phyloP scores from a whole-genome alignment of 768 basidiomycete species.

The Psilocybe subaeruginosa region DNA sequence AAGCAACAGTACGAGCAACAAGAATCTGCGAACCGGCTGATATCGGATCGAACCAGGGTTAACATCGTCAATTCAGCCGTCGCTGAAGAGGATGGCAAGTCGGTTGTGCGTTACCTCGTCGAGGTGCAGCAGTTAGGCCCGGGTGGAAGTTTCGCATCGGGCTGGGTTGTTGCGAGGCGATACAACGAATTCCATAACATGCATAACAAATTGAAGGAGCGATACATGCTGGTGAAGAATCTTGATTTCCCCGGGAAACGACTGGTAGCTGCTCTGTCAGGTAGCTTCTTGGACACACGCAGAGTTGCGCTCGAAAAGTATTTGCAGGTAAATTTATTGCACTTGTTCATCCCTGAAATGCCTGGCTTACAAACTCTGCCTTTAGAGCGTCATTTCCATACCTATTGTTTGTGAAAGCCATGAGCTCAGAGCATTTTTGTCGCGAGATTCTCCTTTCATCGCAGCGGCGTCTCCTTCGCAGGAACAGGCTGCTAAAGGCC shows the following conservation, averaged over 20 bases:
- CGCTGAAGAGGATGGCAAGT: constrained; percentile 84
- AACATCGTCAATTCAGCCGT: constrained; percentile 82
- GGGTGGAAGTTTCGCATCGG: constrained; percentile 79
- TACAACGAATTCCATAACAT: constrained; percentile 95
- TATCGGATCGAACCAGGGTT: constrained; percentile 84
- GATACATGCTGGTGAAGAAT: constrained; percentile 62
- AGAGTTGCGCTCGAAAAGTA: constrained; percentile 85
- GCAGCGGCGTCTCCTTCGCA: constrained; percentile 45
- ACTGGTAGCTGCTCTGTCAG: constrained; percentile 85
- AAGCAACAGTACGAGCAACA: constrained; percentile 94
- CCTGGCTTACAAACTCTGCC: neutral
- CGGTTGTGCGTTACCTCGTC: constrained; percentile 89
- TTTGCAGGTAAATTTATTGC: constrained; percentile 64
- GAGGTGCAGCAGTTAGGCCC: constrained; percentile 88
- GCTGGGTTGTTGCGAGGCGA: constrained; percentile 91
- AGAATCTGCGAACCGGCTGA: constrained; percentile 85
- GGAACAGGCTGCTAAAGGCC: constrained; percentile 40
- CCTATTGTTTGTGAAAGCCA: constrained; percentile 80
- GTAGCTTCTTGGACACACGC: constrained; percentile 85
- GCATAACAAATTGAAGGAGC: constrained; percentile 84
- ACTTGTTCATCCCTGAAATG: neutral
- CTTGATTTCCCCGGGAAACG: constrained; percentile 94
- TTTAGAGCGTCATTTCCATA: constrained; percentile 72
- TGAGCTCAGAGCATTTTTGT: constrained; percentile 84
- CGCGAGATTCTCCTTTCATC: constrained; percentile 83